Conservation (phyloP, 2,329 filamentous ascomycete genomes). For the Phyllosticta citriasiana region DNA sequence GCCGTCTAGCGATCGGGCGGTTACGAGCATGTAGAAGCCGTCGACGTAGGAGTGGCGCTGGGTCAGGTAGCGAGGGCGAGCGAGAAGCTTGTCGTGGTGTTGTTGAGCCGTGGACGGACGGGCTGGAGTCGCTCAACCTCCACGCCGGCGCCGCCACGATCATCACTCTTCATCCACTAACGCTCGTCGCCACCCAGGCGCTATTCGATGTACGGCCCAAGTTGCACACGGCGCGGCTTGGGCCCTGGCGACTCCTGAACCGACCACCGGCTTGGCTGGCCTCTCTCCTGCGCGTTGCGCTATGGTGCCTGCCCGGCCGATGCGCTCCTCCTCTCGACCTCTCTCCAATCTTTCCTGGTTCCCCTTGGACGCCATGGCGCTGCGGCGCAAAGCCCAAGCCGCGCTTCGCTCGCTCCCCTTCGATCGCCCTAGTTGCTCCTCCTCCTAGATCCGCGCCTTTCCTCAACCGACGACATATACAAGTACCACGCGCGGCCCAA, state of each 20-base stretch:
- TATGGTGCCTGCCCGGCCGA: neutral
- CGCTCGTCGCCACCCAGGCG: neutral
- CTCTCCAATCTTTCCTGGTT: neutral
- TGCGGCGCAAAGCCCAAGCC: constrained; percentile 1
- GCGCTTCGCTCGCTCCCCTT: constrained; percentile 4
- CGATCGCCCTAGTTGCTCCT: neutral
- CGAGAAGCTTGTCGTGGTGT: neutral
- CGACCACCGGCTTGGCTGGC: neutral
- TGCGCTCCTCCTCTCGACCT: constrained; percentile 4
- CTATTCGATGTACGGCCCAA: constrained; percentile 8
- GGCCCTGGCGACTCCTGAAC: neutral
- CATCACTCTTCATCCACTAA: neutral
- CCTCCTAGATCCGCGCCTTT: constrained; percentile 1
- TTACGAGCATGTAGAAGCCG: no score
- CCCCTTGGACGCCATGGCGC: neutral
- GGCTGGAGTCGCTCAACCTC: neutral
- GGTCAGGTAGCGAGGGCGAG: no score
- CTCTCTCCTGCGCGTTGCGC: neutral
- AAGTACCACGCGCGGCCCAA: neutral
- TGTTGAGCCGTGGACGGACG: neutral
- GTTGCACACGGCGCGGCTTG: neutral
- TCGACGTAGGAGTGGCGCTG: no score
- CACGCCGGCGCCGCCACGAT: neutral
- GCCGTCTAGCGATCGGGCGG: no score
- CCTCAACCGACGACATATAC: neutral